phyloP scores from a whole-genome alignment of 768 basidiomycete genomes.

The Amyloporia xantha region DNA sequence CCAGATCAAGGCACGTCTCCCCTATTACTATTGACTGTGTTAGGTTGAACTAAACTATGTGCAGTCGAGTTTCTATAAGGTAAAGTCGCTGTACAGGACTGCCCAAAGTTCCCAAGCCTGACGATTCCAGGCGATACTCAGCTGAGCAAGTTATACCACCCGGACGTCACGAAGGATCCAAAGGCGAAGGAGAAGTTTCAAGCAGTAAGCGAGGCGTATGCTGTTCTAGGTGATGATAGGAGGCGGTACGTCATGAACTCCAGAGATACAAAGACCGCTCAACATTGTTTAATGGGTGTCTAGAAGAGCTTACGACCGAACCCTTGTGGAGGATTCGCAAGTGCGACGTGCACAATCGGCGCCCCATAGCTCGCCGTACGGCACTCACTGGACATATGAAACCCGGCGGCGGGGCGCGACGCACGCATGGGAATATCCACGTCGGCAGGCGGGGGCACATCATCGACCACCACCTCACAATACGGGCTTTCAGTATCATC shows the following conservation, averaged over 20 bases:
- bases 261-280: too few relatives aligned
- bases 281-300: too few relatives aligned
- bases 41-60: neutral
- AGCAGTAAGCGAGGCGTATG: slow-evolving; percentile 41
- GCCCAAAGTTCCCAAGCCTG: too few relatives aligned
- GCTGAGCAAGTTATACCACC: slow-evolving; percentile 45
- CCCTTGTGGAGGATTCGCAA: slow-evolving; percentile 10
- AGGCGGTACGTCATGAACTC: slow-evolving; percentile 35
- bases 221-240: slow-evolving; percentile 38
- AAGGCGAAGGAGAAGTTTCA: slow-evolving; percentile 35
- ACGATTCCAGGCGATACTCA: slow-evolving; percentile 16
- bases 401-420: slow-evolving; percentile 28
- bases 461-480: slow-evolving; percentile 11
- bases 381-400: slow-evolving; percentile 22
- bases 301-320: slow-evolving; percentile 31
- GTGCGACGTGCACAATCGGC: slow-evolving; percentile 1
- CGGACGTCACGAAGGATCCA: slow-evolving; percentile 35
- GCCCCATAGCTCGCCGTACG: slow-evolving; percentile 12
- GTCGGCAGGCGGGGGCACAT: slow-evolving; percentile 9
- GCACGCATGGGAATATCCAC: slow-evolving; percentile 29
- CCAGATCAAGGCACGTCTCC: slow-evolving; percentile 30
- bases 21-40: neutral
- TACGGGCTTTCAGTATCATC: slow-evolving; percentile 8
- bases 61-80: slow-evolving; percentile 33
- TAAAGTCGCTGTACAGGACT: slow-evolving; percentile 9